phyloP scores from a whole-genome alignment of 768 basidiomycete species.

The Termitomyces sp. region DNA sequence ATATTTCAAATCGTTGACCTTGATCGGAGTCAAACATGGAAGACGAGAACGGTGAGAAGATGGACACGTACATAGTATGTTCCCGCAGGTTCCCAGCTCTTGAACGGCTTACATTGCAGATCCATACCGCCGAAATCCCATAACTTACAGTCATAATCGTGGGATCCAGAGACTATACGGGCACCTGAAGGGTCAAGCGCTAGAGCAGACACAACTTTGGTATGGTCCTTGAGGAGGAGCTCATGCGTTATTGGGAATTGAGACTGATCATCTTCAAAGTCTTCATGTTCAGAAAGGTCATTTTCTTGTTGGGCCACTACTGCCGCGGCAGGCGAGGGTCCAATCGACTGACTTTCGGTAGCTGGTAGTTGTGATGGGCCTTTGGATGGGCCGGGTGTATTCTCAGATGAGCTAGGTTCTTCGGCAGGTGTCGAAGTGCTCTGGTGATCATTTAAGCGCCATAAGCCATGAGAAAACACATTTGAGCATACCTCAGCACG shows the following conservation, averaged over 20 bases:
- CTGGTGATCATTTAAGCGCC: constrained; percentile 5
- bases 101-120: constrained; percentile 85
- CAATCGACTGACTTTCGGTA: constrained; percentile 17
- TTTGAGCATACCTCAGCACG: constrained; percentile 39
- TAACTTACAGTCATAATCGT: constrained; percentile 97
- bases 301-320: constrained; percentile 33
- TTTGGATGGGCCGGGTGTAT: constrained; percentile 19
- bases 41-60: constrained; percentile 12
- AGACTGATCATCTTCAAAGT: constrained; percentile 46
- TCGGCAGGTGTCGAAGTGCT: neutral
- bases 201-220: constrained; percentile 91
- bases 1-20: constrained; percentile 92
- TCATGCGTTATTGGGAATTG: constrained; percentile 90
- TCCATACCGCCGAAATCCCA: constrained; percentile 99
- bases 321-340: constrained; percentile 23
- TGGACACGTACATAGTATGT: constrained; percentile 73
- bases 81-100: constrained; percentile 93
- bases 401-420: neutral
- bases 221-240: constrained; percentile 89
- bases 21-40: constrained; percentile 8
- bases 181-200: constrained; percentile 94
- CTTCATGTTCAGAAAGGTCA: constrained; percentile 48
- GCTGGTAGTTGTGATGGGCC: constrained; percentile 5
- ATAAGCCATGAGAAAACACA: neutral
- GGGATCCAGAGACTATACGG: constrained; percentile 84